A percentile compares a stretch with the other conserved stretches of the same genome.
These are phyloP conservation scores for Circinella umbellata DNA, from an alignment of 371 early-diverging fungal species.

Conservation along the genomic window DNA sequence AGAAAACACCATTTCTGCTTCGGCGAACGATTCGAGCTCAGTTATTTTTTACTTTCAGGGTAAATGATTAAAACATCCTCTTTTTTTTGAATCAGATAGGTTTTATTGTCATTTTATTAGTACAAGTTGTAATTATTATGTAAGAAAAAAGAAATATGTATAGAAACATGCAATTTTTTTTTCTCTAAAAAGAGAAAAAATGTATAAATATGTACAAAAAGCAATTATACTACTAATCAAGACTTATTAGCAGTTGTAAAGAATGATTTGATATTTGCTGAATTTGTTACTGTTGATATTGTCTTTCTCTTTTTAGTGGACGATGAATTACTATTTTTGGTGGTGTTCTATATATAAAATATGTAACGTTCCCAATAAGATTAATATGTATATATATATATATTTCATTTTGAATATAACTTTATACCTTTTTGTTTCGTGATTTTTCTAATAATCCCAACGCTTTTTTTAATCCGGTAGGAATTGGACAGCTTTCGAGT, in stretches of 20 bases:
- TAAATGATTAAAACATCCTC: no score
- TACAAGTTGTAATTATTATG: no score
- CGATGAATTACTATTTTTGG: not conserved
- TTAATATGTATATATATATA: not conserved
- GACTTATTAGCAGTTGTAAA: not conserved
- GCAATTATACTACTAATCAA: not conserved
- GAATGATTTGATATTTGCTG: slow-evolving; percentile 2
- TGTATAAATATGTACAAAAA: no score
- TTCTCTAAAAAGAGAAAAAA: no score
- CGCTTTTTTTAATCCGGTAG: slow-evolving; percentile 73
- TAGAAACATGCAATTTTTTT: no score
- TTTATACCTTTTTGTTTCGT: slow-evolving; percentile 19
- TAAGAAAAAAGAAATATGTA: no score
- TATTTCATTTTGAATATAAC: not conserved
- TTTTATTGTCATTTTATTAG: no score
- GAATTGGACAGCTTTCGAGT: slow-evolving; percentile 61
- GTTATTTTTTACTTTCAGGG: no score
- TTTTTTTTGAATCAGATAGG: no score
- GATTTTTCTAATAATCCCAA: slow-evolving; percentile 57
- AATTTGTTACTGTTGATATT: not conserved
- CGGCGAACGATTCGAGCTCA: no score
- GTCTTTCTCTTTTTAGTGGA: not conserved
- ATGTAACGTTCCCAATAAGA: not conserved
- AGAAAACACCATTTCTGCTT: no score
- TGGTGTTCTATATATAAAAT: not conserved